Evolutionary conservation across 2,329 filamentous ascomycete genomes (phyloP).

Genomic region (Xylaria multiplex): DNA sequence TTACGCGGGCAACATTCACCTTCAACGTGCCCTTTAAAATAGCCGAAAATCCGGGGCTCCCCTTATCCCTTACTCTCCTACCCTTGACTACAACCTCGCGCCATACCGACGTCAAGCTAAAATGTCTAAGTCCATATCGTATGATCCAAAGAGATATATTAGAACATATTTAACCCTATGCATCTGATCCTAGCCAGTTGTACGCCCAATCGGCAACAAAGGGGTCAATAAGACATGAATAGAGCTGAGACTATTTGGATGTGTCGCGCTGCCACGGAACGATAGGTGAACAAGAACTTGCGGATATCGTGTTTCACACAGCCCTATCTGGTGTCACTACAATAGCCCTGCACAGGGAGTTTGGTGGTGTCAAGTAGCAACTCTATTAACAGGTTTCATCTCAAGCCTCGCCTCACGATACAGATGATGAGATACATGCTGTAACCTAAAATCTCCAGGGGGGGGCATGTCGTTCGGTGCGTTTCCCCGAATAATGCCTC

Average conservation of each 20-base stretch:
- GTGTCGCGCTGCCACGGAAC: no score
- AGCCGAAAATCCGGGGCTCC: no score
- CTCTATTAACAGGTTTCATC: not conserved
- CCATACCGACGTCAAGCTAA: not conserved
- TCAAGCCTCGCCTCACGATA: constrained; percentile 1
- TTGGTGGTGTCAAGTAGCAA: not conserved
- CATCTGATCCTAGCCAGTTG: not conserved
- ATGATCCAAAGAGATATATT: not conserved
- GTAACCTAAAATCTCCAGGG: not conserved
- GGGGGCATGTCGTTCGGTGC: not conserved
- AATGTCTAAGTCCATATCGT: constrained; percentile 4
- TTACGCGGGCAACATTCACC: no score
- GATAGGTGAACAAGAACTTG: no score
- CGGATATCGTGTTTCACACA: no score
- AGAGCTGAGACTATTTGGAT: not conserved
- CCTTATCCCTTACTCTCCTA: not conserved
- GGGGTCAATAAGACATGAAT: not conserved
- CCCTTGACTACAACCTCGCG: not conserved
- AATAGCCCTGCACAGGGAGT: not conserved
- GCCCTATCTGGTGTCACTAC: no score
- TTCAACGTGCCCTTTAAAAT: no score
- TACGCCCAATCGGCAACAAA: not conserved
- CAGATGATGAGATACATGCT: not conserved
- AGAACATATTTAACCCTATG: not conserved
- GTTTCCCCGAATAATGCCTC: constrained; percentile 4